Conservation (phyloP, 352 stramenopile species). For the Globisporangium paroecandrum region DNA sequence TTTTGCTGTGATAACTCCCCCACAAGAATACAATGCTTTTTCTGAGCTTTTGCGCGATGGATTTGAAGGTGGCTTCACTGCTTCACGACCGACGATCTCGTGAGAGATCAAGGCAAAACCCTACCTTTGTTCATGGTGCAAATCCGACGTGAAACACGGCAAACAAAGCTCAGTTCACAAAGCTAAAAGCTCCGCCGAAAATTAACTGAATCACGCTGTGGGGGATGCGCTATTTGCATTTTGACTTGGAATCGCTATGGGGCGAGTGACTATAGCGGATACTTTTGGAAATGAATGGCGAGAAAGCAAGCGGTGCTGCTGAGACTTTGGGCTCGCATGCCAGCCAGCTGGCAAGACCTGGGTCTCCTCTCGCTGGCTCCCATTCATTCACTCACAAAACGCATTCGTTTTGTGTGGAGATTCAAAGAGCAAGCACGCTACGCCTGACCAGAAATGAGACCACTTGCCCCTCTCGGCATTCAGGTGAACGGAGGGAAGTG, state of each 20-base stretch:
- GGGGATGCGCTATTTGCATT: not conserved
- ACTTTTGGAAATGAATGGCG: not conserved
- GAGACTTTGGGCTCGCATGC: not conserved
- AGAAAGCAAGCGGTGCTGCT: not conserved
- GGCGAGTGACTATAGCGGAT: no score
- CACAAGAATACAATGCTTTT: no score
- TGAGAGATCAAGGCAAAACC: not conserved
- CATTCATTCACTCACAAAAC: not conserved
- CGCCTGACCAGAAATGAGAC: not conserved
- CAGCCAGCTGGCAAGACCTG: not conserved
- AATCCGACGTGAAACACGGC: not conserved
- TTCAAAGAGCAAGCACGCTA: not conserved
- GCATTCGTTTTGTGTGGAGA: not conserved
- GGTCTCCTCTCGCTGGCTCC: not conserved
- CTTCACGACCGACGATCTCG: not conserved
- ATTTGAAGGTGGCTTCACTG: no score
- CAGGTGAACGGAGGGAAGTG: not conserved
- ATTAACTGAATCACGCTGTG: not conserved
- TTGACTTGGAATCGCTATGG: not conserved
- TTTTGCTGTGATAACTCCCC: no score
- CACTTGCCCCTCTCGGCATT: not conserved
- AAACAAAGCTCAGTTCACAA: not conserved
- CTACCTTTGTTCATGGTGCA: not conserved
- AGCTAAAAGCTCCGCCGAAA: not conserved
- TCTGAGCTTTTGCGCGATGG: no score